Conservation (phyloP, 176 grass and related monocot genomes). For the Alopecurus myosuroides region DNA sequence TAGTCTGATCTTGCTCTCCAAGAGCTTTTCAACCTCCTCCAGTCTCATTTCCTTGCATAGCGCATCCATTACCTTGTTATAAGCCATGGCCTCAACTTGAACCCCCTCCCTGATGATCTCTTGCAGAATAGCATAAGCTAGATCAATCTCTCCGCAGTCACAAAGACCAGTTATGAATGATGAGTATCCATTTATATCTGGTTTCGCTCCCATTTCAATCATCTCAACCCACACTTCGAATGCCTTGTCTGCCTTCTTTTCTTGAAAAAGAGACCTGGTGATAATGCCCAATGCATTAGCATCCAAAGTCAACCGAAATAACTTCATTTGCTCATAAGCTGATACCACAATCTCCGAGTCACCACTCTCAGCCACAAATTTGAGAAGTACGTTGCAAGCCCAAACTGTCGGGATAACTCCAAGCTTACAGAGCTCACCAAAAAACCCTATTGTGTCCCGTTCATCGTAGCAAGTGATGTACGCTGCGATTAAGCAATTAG, state of each 20-base stretch:
- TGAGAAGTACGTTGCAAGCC: constrained; percentile 56
- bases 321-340: constrained; percentile 49
- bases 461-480: constrained; percentile 18
- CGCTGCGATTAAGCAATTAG: constrained; percentile 56
- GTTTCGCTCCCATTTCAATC: constrained; percentile 48
- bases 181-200: constrained; percentile 35
- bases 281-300: constrained; percentile 36
- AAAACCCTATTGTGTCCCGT: constrained; percentile 26
- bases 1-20: constrained; percentile 45
- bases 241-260: constrained; percentile 41
- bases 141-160: constrained; percentile 36
- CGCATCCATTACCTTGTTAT: constrained; percentile 69
- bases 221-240: constrained; percentile 44
- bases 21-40: constrained; percentile 63
- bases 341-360: constrained; percentile 23
- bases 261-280: constrained; percentile 49
- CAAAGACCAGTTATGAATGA: constrained; percentile 56
- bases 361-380: constrained; percentile 28
- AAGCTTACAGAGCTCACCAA: constrained; percentile 38
- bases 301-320: constrained; percentile 28
- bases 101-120: constrained; percentile 30
- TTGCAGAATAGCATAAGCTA: constrained; percentile 45
- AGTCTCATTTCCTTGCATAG: constrained; percentile 71
- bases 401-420: constrained; percentile 40
- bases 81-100: constrained; percentile 36